Conservation (phyloP, 164 flowering plant genomes). For the Sextonia rubra region DNA sequence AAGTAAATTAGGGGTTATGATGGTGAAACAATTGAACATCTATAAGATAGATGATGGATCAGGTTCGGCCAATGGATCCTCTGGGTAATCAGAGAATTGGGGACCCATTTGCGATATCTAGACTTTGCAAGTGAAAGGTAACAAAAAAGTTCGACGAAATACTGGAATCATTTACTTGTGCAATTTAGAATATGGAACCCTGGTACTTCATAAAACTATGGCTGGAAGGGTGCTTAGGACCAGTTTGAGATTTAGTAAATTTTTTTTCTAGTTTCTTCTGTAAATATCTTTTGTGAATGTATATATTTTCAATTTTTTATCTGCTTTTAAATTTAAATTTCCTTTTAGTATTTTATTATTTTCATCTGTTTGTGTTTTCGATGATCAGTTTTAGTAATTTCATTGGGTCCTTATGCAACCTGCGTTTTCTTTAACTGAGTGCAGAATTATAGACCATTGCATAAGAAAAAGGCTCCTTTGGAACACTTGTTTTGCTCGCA, state of each 20-base stretch:
- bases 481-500: constrained; percentile 90
- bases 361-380: neutral
- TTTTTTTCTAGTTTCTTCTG: too few species aligned
- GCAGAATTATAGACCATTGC: constrained; percentile 85
- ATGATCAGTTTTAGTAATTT: neutral
- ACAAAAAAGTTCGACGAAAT: neutral
- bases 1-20: too few species aligned
- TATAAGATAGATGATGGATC: too few species aligned
- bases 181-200: neutral
- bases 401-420: neutral
- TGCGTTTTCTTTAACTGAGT: constrained; percentile 1
- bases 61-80: too few species aligned
- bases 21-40: too few species aligned
- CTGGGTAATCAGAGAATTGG: too few species aligned
- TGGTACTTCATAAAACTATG: too few species aligned
- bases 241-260: neutral
- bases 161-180: neutral
- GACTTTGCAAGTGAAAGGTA: neutral
- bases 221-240: neutral
- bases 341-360: neutral
- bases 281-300: too few species aligned
- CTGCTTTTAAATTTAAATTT: neutral
- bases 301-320: neutral
- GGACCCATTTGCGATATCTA: too few species aligned
- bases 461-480: constrained; percentile 86